Evolutionary conservation across 768 basidiomycete species (phyloP), one percentile per base, ranked within the genome.

Genomic region (Suillus subluteus): DNA sequence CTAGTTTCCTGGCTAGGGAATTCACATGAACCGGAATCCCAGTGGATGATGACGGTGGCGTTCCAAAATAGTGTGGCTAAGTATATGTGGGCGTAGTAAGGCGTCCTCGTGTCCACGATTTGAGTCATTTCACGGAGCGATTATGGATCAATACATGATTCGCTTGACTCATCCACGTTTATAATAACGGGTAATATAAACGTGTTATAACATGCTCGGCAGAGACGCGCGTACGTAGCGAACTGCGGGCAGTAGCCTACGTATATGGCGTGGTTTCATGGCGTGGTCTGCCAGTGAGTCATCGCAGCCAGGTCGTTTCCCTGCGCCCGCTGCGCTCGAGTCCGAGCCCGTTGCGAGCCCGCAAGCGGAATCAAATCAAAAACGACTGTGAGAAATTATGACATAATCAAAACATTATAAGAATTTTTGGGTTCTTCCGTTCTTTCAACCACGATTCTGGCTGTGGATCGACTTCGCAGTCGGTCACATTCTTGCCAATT

Each of bases 401-500:
- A 79, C 58, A 68, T 77, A 78, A 77, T 55, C 26, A 0, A 35
- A 40, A 44, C 76, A 73, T 78, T 71, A 78, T 54, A 41, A 73
- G 77, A 75, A 76, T 58, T 65, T 59, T 43, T 40, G 40, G 48
- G 54, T 71, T 70, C 23, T 54, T 62, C 61, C 71, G 70, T 68
- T 73, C 68, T 40, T 41, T 67, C 71, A 75, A 70, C 73, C 73
- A 73, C 73, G 67, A 76, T 77, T 73, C 74, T 59, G 77, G 76
- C 77, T 78, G 76, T 79, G 82, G 81, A 82, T 82, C 81, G 82
- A 82, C 80, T 72, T 73, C 74, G 73, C 77, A 79, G 82, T 81
- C 80, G 82, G 80, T 82, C 80, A 78, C 72, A 68, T 78, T 77
- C 76, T 77, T 72, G 79, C 75, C 75, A 76, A 55, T 69, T 70